These are phyloP conservation scores for Omphalotus olearius DNA, from an alignment of 1,284 basidiomycete species.

Conservation along the genomic window DNA sequence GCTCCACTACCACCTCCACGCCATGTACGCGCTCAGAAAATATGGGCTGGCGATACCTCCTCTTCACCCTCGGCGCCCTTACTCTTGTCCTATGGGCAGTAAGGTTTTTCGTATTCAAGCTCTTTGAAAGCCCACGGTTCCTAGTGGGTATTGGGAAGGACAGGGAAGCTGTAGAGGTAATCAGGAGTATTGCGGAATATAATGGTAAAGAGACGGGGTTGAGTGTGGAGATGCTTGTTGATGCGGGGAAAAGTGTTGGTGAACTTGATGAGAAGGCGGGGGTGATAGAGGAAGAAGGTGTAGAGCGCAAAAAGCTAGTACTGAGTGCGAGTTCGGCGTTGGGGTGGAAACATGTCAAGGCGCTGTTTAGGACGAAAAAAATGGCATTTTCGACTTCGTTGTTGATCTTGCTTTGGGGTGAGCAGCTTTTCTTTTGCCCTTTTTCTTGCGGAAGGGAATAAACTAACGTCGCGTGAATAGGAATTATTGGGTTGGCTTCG, in stretches of 20 bases:
- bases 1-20: conserved; percentile 30
- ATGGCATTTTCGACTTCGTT: conserved; percentile 58
- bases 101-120: conserved; percentile 71
- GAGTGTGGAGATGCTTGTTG: conserved; percentile 43
- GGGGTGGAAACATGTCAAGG: conserved; percentile 43
- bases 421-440: conserved; percentile 6
- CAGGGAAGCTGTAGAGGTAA: conserved; percentile 64
- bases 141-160: conserved; percentile 72
- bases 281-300: conserved; percentile 9
- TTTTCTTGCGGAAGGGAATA: not conserved
- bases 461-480: conserved; percentile 25
- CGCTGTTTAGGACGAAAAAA: conserved; percentile 58
- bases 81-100: conserved; percentile 61
- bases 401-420: conserved; percentile 56
- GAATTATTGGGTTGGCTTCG: conserved; percentile 67
- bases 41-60: conserved; percentile 71
- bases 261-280: not conserved
- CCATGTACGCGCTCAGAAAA: conserved; percentile 43
- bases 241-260: conserved; percentile 24
- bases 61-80: conserved; percentile 58
- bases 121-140: conserved; percentile 73
- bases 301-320: conserved; percentile 27
- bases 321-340: conserved; percentile 40
- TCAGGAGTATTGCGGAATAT: conserved; percentile 65
- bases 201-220: conserved; percentile 50